phyloP scores from a whole-genome alignment of 2,329 filamentous ascomycete species.

The Alternaria arborescens region DNA sequence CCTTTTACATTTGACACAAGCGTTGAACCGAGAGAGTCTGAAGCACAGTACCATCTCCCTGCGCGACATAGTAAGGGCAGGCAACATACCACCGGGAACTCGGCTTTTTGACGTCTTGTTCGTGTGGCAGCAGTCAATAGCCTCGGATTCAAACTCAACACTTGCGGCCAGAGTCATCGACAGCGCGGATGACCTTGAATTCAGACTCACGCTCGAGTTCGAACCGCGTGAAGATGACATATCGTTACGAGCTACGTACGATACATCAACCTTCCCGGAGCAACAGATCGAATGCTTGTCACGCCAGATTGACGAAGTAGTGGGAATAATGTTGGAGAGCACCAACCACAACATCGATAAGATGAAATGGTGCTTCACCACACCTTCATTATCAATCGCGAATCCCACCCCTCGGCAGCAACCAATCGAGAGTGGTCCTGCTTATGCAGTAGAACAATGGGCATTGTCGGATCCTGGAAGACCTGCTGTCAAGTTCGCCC shows the following conservation, averaged over 20 bases:
- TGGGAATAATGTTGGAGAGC: conserved; percentile 53
- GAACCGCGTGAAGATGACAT: conserved; percentile 66
- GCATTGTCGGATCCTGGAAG: conserved; percentile 60
- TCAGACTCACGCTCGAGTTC: conserved; percentile 77
- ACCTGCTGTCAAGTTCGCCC: conserved; percentile 71
- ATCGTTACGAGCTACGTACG: conserved; percentile 63
- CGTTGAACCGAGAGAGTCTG: conserved; percentile 71
- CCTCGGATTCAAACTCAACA: conserved; percentile 35
- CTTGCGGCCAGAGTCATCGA: conserved; percentile 63
- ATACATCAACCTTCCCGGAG: conserved; percentile 62
- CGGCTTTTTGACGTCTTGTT: conserved; percentile 79
- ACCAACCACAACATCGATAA: conserved; percentile 46
- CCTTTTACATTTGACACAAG: conserved; percentile 70
- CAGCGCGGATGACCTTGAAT: conserved; percentile 77
- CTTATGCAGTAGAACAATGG: conserved; percentile 63
- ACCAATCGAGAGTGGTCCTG: conserved; percentile 37
- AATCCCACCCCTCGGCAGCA: conserved; percentile 49
- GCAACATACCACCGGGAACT: conserved; percentile 63
- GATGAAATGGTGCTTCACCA: conserved; percentile 31
- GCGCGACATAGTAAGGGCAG: conserved; percentile 71
- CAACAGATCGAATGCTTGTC: conserved; percentile 66
- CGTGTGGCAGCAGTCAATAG: conserved; percentile 81
- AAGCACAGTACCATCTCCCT: conserved; percentile 71
- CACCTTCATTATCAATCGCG: conserved; percentile 49
- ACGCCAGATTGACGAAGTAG: conserved; percentile 67